phyloP scores from a whole-genome alignment of 1,139 yeast species.

The Pichia sp. region DNA sequence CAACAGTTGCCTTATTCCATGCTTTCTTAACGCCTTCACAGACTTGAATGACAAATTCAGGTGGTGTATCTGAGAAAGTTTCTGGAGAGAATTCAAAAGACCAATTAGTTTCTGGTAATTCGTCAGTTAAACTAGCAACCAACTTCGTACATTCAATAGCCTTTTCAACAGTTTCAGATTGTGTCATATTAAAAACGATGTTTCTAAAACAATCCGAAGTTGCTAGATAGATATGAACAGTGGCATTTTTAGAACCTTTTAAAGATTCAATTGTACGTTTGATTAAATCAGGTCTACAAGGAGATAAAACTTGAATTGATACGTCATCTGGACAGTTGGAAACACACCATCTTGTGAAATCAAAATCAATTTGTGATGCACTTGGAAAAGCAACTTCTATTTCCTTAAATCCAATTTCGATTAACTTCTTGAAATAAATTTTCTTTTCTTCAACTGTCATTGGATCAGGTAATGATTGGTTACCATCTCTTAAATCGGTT shows the following conservation, averaged over 20 bases:
- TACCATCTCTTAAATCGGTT: slow-evolving; percentile 94
- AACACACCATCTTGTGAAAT: slow-evolving; percentile 88
- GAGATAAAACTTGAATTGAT: slow-evolving; percentile 83
- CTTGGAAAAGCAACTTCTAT: slow-evolving; percentile 96
- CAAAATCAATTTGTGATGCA: slow-evolving; percentile 93
- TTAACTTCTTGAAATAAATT: slow-evolving; percentile 77
- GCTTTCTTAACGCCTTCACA: slow-evolving; percentile 94
- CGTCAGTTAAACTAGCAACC: slow-evolving; percentile 79
- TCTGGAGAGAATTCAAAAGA: slow-evolving; percentile 92
- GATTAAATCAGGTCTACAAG: slow-evolving; percentile 86
- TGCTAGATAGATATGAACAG: slow-evolving; percentile 86
- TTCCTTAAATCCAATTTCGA: slow-evolving; percentile 90
- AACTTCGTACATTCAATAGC: slow-evolving; percentile 81
- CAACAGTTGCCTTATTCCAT: slow-evolving; percentile 75
- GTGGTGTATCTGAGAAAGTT: slow-evolving; percentile 84
- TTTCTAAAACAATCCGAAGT: slow-evolving; percentile 88
- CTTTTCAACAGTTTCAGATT: slow-evolving; percentile 69
- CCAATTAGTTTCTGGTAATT: slow-evolving; percentile 73
- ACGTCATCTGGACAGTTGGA: slow-evolving; percentile 92
- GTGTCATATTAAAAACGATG: slow-evolving; percentile 81
- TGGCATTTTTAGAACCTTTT: slow-evolving; percentile 84
- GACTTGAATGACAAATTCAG: slow-evolving; percentile 74
- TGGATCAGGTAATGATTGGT: slow-evolving; percentile 96
- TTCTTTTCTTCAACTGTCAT: slow-evolving; percentile 90
- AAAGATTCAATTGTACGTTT: slow-evolving; percentile 84